Percentiles rank a stretch among this genome's conserved stretches.
Evolutionary conservation across 2,329 filamentous ascomycete genomes (phyloP).

Genomic region (Cercospora zeina): DNA sequence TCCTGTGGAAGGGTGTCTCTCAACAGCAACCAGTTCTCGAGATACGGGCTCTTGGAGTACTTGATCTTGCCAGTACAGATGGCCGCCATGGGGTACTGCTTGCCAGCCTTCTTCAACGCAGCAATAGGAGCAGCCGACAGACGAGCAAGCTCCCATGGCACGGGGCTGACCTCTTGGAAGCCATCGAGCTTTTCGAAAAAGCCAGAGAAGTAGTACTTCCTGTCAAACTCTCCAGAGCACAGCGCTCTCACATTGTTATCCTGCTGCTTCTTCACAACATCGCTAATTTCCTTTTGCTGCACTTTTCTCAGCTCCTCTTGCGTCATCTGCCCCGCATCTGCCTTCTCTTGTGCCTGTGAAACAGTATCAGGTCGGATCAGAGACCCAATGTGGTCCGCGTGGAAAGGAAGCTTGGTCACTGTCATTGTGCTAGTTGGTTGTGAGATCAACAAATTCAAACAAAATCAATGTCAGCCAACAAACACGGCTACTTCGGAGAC

Average conservation of each 20-base stretch:
- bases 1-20: conserved; percentile 37
- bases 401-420: conserved; percentile 58
- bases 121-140: conserved; percentile 42
- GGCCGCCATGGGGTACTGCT: conserved; percentile 44
- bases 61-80: conserved; percentile 43
- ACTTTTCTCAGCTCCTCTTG: conserved; percentile 59
- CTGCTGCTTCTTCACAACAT: conserved; percentile 65
- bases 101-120: conserved; percentile 43
- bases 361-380: conserved; percentile 66
- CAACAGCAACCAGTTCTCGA: conserved; percentile 43
- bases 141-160: conserved; percentile 42
- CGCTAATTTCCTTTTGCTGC: conserved; percentile 65
- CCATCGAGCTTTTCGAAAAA: conserved; percentile 45
- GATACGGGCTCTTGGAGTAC: conserved; percentile 40
- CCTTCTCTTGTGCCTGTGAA: conserved; percentile 58
- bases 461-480: conserved; percentile 5
- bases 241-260: conserved; percentile 63
- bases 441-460: not conserved
- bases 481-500: not conserved
- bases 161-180: conserved; percentile 42
- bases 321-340: conserved; percentile 57
- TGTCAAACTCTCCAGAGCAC: conserved; percentile 67
- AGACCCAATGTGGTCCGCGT: conserved; percentile 73
- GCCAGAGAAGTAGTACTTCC: conserved; percentile 44
- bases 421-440: conserved; percentile 26